phyloP scores from a whole-genome alignment of 1,139 yeast genomes.

The Blastobotrys buckinghamii region DNA sequence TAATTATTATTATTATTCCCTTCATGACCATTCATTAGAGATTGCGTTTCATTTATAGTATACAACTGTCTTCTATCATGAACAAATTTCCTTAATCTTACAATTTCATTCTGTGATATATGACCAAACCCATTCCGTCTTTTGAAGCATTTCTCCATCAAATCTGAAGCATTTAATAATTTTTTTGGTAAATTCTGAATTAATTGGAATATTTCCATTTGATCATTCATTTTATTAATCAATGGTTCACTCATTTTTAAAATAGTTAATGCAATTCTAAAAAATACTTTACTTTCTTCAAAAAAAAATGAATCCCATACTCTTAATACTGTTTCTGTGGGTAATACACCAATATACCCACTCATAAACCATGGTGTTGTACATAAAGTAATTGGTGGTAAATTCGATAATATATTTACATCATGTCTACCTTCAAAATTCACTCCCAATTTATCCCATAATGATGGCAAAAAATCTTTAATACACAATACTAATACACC shows the following conservation, averaged over 20 bases:
- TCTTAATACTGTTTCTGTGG: constrained; percentile 78
- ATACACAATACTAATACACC: constrained; percentile 88
- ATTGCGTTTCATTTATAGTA: not conserved
- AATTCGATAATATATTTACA: constrained; percentile 61
- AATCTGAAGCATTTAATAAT: constrained; percentile 59
- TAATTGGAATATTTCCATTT: constrained; percentile 80
- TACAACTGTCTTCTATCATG: constrained; percentile 37
- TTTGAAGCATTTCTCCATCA: constrained; percentile 71
- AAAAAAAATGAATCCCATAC: constrained; percentile 95
- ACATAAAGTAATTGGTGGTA: constrained; percentile 89
- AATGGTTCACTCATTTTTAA: constrained; percentile 71
- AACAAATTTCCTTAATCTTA: constrained; percentile 71
- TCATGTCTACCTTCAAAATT: constrained; percentile 38
- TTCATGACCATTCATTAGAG: not conserved
- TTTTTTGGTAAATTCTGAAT: constrained; percentile 78
- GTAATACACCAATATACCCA: constrained; percentile 78
- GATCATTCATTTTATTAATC: constrained; percentile 46
- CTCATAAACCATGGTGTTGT: constrained; percentile 99
- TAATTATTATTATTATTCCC: not conserved
- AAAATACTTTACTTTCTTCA: constrained; percentile 83
- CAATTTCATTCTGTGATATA: constrained; percentile 74
- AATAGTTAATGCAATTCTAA: constrained; percentile 78
- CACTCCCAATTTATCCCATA: constrained; percentile 56
- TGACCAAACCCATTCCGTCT: constrained; percentile 70
- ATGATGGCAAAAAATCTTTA: constrained; percentile 73